phyloP scores from a whole-genome alignment of 139 green algal species.

The Chlamydomonas sphaeroides region DNA sequence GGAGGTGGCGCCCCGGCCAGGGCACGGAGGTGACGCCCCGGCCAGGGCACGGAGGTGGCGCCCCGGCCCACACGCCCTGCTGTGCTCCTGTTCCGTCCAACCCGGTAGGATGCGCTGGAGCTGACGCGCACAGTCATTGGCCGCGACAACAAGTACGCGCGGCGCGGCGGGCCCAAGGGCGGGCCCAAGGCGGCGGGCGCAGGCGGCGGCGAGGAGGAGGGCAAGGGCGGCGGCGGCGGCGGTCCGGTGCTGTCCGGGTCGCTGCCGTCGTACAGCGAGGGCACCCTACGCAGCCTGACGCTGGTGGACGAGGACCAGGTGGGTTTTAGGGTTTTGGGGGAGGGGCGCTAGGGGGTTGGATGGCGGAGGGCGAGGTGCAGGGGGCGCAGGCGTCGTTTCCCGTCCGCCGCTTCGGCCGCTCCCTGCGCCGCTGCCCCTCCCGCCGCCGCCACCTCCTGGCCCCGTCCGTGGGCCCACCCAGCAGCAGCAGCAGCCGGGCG shows the following conservation, averaged over 20 bases:
- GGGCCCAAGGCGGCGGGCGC: background rate
- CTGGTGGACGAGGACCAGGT: conserved; percentile 77
- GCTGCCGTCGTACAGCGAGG: conserved; percentile 54
- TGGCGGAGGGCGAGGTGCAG: no score
- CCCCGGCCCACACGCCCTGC: background rate
- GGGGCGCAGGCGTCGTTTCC: no score
- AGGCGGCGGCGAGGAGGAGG: conserved; percentile 15
- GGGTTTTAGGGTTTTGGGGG: background rate
- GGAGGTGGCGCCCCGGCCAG: no score
- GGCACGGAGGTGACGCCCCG: no score
- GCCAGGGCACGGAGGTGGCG: background rate
- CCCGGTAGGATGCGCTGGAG: conserved; percentile 49
- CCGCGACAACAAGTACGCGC: conserved; percentile 12
- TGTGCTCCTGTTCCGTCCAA: background rate
- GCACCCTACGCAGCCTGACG: conserved; percentile 65
- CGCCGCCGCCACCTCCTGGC: no score
- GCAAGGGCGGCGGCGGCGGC: background rate
- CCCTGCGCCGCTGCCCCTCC: no score
- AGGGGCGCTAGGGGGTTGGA: background rate
- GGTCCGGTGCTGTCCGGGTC: background rate
- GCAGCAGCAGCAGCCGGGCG: no score
- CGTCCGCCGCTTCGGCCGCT: no score
- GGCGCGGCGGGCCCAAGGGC: no score
- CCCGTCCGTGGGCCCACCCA: no score
- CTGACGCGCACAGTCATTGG: conserved; percentile 44